Percentiles rank a stretch among this genome's conserved stretches.
Evolutionary conservation across 176 grass and related monocot species (phyloP).

Genomic region (Lolium multiflorum): DNA sequence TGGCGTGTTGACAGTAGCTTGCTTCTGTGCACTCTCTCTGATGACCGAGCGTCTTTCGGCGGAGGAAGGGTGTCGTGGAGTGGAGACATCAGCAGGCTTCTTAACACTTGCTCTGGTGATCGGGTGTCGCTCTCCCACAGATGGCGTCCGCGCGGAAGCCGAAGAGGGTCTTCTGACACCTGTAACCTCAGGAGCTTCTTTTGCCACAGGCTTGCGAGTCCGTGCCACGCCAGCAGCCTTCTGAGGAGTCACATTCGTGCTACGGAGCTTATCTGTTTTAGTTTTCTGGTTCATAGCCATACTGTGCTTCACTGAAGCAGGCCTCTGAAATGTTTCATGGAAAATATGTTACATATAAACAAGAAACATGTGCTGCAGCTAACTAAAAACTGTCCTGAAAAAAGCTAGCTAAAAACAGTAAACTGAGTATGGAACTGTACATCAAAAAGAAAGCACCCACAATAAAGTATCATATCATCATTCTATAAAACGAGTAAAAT

Average conservation of each 20-base stretch:
- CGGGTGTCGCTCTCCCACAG: slow-evolving; percentile 32
- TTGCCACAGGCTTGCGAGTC: slow-evolving; percentile 35
- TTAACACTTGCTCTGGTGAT: slow-evolving; percentile 39
- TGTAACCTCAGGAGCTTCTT: slow-evolving; percentile 40
- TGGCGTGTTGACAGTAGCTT: slow-evolving; percentile 30
- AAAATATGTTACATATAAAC: slow-evolving; percentile 28
- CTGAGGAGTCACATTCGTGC: slow-evolving; percentile 43
- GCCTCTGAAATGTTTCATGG: slow-evolving; percentile 54
- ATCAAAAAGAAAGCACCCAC: neutral
- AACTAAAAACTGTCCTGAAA: slow-evolving; percentile 1
- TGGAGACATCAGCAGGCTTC: slow-evolving; percentile 45
- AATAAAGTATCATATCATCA: neutral
- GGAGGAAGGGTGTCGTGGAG: slow-evolving; percentile 46
- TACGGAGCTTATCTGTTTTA: slow-evolving; percentile 44
- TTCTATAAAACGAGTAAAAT: neutral
- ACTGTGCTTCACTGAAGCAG: slow-evolving; percentile 39
- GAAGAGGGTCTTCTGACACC: slow-evolving; percentile 48
- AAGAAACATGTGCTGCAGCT: neutral
- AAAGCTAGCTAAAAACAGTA: neutral
- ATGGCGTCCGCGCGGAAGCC: slow-evolving; percentile 23
- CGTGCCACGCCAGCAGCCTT: slow-evolving; percentile 40
- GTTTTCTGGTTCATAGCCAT: slow-evolving; percentile 53
- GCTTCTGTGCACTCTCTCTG: slow-evolving; percentile 43
- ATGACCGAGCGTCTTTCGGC: slow-evolving; percentile 42
- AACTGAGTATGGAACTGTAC: neutral